These are phyloP conservation scores for Begonia fuchsioides DNA, from an alignment of 306 rosid genomes.

Conservation along the genomic window DNA sequence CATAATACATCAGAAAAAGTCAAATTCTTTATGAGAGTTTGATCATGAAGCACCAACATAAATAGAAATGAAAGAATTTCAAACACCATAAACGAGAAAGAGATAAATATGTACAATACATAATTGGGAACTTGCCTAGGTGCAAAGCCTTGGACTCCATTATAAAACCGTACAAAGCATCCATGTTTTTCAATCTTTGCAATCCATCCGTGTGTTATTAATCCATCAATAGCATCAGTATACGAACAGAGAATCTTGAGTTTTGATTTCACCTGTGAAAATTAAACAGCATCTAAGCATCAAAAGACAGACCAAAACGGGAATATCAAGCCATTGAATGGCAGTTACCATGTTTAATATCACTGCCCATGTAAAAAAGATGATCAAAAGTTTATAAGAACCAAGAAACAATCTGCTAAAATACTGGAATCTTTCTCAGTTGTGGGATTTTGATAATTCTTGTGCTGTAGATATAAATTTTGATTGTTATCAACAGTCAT, in stretches of 20 bases:
- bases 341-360: too few relatives aligned
- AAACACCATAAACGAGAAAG: background rate
- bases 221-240: constrained; percentile 60
- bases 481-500: too few relatives aligned
- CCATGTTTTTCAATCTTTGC: constrained; percentile 82
- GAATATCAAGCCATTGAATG: too few relatives aligned
- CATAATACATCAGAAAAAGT: too few relatives aligned
- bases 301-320: constrained; percentile 10
- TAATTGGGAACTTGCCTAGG: constrained; percentile 50
- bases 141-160: constrained; percentile 90
- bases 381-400: too few relatives aligned
- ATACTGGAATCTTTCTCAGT: too few relatives aligned
- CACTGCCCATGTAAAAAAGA: too few relatives aligned
- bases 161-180: constrained; percentile 80
- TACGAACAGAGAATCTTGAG: constrained; percentile 65
- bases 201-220: constrained; percentile 94
- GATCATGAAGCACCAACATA: too few relatives aligned
- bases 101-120: constrained; percentile 7
- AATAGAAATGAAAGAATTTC: background rate
- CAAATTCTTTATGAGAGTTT: too few relatives aligned
- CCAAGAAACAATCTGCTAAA: too few relatives aligned
- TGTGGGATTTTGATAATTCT: too few relatives aligned
- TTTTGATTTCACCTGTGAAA: constrained; percentile 73
- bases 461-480: too few relatives aligned
- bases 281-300: constrained; percentile 9